Conservation (phyloP, 306 rosid genomes). For the Cucurbita argyrosperma region DNA sequence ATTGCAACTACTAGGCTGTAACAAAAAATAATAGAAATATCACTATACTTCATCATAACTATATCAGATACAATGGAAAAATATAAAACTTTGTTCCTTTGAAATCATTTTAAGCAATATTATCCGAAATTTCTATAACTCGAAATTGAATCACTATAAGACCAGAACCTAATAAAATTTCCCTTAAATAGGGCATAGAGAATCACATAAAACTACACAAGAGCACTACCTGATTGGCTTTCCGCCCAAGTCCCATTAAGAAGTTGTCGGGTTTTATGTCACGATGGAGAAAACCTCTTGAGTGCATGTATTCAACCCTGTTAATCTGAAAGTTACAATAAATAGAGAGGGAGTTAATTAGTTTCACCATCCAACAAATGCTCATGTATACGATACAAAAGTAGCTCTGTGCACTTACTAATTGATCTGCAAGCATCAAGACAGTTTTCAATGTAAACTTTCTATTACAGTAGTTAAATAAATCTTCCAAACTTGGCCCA, state of each 20-base stretch:
- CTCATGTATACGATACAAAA: slow-evolving; percentile 2
- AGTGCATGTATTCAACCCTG: slow-evolving; percentile 98
- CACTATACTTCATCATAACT: not conserved
- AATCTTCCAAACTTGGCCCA: slow-evolving; percentile 98
- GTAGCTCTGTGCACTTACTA: slow-evolving; percentile 35
- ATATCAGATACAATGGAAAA: not conserved
- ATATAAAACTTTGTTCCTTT: not conserved
- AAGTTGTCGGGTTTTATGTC: slow-evolving; percentile 99
- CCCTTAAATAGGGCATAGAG: not conserved
- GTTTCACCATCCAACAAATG: slow-evolving; percentile 7
- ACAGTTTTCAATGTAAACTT: slow-evolving; percentile 83
- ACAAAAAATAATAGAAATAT: not conserved
- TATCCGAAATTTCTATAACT: not conserved
- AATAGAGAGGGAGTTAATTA: not conserved
- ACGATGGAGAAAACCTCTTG: slow-evolving; percentile 98
- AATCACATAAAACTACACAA: not conserved
- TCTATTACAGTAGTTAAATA: slow-evolving; percentile 91
- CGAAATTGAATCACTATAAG: not conserved
- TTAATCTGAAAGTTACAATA: slow-evolving; percentile 53
- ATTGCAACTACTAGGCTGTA: not conserved
- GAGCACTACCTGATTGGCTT: slow-evolving; percentile 79
- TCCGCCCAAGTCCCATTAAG: slow-evolving; percentile 94
- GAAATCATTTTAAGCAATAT: not conserved
- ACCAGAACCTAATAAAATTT: not conserved
- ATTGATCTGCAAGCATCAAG: slow-evolving; percentile 97